Evolutionary conservation across 805 yeast genomes (phyloP).

Genomic region (Maudiozyma barnettii): DNA sequence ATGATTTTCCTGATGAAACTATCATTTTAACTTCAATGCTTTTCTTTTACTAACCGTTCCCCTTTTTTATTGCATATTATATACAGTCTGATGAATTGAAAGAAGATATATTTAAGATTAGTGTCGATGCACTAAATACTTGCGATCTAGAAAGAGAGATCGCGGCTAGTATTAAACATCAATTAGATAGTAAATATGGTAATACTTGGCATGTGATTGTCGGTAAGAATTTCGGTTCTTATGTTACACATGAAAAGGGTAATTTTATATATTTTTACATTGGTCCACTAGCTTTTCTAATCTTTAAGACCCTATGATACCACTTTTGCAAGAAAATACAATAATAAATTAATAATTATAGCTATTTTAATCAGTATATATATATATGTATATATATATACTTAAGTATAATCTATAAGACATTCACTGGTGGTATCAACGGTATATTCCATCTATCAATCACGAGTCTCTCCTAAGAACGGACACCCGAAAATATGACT

Average conservation of each 20-base stretch:
- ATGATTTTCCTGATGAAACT: too few relatives aligned
- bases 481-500: too few relatives aligned
- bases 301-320: conserved; percentile 54
- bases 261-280: conserved; percentile 62
- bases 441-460: not conserved
- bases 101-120: conserved; percentile 19
- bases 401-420: too few relatives aligned
- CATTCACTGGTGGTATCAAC: too few relatives aligned
- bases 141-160: conserved; percentile 37
- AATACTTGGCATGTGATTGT: conserved; percentile 76
- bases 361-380: too few relatives aligned
- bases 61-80: not conserved
- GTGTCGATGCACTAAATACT: conserved; percentile 17
- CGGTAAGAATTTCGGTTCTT: conserved; percentile 71
- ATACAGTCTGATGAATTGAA: conserved; percentile 23
- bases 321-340: too few relatives aligned
- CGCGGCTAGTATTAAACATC: conserved; percentile 56
- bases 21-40: too few relatives aligned
- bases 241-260: conserved; percentile 72
- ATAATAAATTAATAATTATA: too few relatives aligned
- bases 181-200: conserved; percentile 53
- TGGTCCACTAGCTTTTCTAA: conserved; percentile 56
- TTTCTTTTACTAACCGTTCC: not conserved
- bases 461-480: too few relatives aligned
- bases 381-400: too few relatives aligned